Conservation (phyloP, 148 eudicot species). For the Fagopyrum tataricum region DNA sequence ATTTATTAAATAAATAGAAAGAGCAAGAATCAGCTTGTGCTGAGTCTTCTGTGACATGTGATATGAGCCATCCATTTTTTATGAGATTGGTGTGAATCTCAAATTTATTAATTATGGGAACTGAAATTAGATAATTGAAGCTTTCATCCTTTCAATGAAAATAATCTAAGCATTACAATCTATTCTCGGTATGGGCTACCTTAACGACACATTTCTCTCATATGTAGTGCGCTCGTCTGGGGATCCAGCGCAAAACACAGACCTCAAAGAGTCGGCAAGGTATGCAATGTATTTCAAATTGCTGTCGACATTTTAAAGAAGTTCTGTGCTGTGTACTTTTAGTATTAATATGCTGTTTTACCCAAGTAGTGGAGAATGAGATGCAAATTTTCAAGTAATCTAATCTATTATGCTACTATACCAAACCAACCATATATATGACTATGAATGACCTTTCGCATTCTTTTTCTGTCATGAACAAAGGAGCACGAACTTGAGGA, state of each 20-base stretch:
- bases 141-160: not conserved
- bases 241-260: conserved; percentile 96
- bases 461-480: not conserved
- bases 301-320: not conserved
- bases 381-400: not conserved
- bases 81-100: not conserved
- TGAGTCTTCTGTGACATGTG: not conserved
- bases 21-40: not conserved
- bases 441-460: not conserved
- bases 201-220: conserved; percentile 11
- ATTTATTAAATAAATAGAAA: not conserved
- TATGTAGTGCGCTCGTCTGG: conserved; percentile 87
- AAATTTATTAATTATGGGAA: not conserved
- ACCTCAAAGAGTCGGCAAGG: conserved; percentile 99
- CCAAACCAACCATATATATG: no score
- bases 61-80: not conserved
- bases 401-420: no score
- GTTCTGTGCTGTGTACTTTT: not conserved
- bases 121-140: not conserved
- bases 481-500: conserved; percentile 99
- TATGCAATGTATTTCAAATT: conserved; percentile 15
- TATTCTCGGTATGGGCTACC: not conserved
- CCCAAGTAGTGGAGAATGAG: not conserved
- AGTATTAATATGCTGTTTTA: not conserved
- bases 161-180: not conserved